Percentiles rank a stretch among this genome's conserved stretches.
Evolutionary conservation across 1,284 basidiomycete species (phyloP).

Genomic region (Naganishia sp.): DNA sequence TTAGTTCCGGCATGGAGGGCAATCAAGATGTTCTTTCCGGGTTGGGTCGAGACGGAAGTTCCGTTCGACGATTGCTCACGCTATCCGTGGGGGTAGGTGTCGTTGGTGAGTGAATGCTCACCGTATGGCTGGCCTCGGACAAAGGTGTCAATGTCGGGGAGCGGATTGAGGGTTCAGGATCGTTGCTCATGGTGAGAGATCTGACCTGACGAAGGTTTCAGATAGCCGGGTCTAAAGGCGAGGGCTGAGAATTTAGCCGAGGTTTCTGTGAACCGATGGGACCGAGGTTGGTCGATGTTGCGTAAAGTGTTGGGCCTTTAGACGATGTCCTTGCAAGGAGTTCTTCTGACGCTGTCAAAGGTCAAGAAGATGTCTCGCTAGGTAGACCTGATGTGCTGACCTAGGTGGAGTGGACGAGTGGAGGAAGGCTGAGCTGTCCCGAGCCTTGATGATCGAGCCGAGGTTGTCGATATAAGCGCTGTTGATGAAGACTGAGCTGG

Average conservation of each 20-base stretch:
- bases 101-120: neutral
- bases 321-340: neutral
- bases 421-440: neutral
- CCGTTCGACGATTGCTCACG: neutral
- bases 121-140: neutral
- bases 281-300: neutral
- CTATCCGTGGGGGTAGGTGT: slow-evolving; percentile 5
- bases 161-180: neutral
- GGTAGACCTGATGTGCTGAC: neutral
- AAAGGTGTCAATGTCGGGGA: neutral
- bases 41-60: neutral
- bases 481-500: neutral
- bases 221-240: neutral
- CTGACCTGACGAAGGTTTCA: neutral
- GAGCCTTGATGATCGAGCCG: slow-evolving; percentile 2
- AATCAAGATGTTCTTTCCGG: slow-evolving; percentile 1
- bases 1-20: neutral
- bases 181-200: neutral
- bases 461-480: neutral
- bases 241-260: neutral
- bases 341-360: neutral
- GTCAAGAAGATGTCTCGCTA: neutral
- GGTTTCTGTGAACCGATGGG: neutral
- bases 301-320: neutral
- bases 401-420: neutral